Evolutionary conservation across 2,329 filamentous ascomycete species (phyloP).

Genomic region (Cadophora malorum): DNA sequence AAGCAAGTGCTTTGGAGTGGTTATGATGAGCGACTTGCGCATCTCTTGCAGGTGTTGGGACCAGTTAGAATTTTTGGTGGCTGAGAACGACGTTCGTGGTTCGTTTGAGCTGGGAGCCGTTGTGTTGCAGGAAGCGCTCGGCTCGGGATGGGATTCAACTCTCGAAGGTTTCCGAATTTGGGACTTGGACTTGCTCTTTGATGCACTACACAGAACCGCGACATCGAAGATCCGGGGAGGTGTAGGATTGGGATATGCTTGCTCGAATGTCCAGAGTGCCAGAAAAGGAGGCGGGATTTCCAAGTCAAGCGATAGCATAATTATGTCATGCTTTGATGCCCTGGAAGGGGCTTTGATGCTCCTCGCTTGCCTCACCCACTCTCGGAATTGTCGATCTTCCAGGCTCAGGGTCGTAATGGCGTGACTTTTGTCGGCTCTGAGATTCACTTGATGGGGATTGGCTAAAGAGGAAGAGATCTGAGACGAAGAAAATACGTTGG

Average conservation of each 20-base stretch:
- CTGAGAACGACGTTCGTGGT: not conserved
- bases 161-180: not conserved
- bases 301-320: not conserved
- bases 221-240: slow-evolving; percentile 14
- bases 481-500: slow-evolving; percentile 17
- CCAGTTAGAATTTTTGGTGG: not conserved
- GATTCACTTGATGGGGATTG: not conserved
- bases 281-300: not conserved
- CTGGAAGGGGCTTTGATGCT: not conserved
- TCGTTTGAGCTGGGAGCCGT: not conserved
- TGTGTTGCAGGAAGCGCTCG: slow-evolving; percentile 12
- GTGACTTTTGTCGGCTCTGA: slow-evolving; percentile 4
- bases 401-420: slow-evolving; percentile 8
- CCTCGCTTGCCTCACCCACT: not conserved
- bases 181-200: not conserved
- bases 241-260: not conserved
- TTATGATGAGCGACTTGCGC: not conserved
- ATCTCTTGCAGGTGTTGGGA: not conserved
- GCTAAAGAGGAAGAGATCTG: slow-evolving; percentile 11
- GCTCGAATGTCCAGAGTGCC: not conserved
- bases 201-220: not conserved
- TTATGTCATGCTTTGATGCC: slow-evolving; percentile 7
- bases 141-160: not conserved
- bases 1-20: not conserved
- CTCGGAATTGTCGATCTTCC: slow-evolving; percentile 19